Conservation (phyloP, 2,329 filamentous ascomycete species). For the Alternaria longipes region DNA sequence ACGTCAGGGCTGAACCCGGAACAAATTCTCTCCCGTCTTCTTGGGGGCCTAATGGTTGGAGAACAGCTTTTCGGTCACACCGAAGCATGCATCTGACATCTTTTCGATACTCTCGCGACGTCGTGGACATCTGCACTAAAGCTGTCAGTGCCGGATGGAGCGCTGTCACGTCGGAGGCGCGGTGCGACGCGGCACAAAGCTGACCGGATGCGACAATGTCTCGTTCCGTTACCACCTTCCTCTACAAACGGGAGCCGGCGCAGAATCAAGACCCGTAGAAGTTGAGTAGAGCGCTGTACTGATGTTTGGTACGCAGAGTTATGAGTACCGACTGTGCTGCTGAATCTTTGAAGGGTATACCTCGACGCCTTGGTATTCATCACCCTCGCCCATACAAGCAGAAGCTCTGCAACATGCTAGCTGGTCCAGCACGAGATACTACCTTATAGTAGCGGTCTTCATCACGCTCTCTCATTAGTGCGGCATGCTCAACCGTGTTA, state of each 20-base stretch:
- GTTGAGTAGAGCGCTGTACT: too few relatives aligned
- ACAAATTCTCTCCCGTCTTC: background rate
- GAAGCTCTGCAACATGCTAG: too few relatives aligned
- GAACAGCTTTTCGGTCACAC: background rate
- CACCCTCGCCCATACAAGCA: too few relatives aligned
- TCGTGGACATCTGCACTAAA: background rate
- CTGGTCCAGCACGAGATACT: too few relatives aligned
- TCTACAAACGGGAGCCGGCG: background rate
- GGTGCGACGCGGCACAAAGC: background rate
- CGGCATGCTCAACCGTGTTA: too few relatives aligned
- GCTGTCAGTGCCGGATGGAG: background rate
- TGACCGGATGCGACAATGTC: background rate
- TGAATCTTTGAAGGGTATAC: too few relatives aligned
- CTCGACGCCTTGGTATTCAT: too few relatives aligned
- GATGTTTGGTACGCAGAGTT: too few relatives aligned
- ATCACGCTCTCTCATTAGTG: too few relatives aligned
- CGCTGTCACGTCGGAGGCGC: background rate
- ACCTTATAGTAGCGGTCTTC: too few relatives aligned
- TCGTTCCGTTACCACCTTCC: background rate
- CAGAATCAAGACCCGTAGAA: too few relatives aligned
- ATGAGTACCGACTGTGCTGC: too few relatives aligned
- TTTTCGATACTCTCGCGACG: background rate
- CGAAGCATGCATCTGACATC: background rate
- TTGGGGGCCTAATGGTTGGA: background rate
- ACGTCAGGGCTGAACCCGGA: conserved; percentile 16